Conservation (phyloP, 2,329 filamentous ascomycete genomes). For the Fonsecaea erecta region DNA sequence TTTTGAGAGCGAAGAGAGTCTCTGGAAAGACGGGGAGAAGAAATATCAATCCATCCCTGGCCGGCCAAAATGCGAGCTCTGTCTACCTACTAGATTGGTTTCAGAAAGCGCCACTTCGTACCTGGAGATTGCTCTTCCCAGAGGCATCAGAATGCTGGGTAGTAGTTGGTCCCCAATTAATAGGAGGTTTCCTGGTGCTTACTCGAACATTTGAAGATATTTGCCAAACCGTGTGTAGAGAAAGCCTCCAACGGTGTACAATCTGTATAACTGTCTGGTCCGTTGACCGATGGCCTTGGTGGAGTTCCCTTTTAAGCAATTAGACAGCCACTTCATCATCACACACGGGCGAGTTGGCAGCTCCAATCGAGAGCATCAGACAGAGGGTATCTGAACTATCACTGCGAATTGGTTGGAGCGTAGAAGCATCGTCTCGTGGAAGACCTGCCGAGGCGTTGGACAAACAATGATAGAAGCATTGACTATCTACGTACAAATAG, state of each 20-base stretch:
- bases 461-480: too few relatives aligned
- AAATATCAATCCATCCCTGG: background rate
- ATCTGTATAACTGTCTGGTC: background rate
- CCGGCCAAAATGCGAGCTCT: background rate
- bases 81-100: background rate
- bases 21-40: background rate
- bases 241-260: background rate
- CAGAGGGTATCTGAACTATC: background rate
- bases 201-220: background rate
- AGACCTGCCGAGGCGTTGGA: too few relatives aligned
- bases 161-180: background rate
- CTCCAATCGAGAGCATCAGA: background rate
- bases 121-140: background rate
- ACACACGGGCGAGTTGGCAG: background rate
- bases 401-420: background rate
- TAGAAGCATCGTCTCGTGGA: too few relatives aligned
- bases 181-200: background rate
- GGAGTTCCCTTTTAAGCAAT: background rate
- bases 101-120: background rate
- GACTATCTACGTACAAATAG: too few relatives aligned
- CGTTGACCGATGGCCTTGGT: background rate
- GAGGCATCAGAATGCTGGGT: background rate
- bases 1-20: background rate
- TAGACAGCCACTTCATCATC: background rate
- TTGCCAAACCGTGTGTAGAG: background rate